A percentile compares a stretch with the other conserved stretches of the same genome.
phyloP scores from a whole-genome alignment of 345 rosid species.

The Camelina laxa region DNA sequence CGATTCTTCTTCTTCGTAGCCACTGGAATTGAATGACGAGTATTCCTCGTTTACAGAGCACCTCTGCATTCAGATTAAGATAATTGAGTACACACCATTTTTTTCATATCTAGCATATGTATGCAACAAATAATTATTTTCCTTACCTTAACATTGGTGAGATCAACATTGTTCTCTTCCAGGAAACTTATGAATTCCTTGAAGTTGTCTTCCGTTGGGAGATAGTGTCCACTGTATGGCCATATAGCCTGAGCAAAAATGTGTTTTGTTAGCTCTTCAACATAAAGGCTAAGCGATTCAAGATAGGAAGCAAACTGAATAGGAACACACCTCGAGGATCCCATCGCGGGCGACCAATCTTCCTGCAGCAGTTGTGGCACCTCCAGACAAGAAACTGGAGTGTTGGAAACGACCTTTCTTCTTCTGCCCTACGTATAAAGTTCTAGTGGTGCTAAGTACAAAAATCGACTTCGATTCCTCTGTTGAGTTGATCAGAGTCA shows the following conservation, averaged over 20 bases:
- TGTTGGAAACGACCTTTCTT: conserved; percentile 70
- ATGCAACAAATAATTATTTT: neutral
- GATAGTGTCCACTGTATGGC: conserved; percentile 81
- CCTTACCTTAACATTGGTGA: conserved; percentile 64
- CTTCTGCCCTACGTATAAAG: conserved; percentile 66
- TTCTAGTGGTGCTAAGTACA: conserved; percentile 68
- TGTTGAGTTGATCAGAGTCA: conserved; percentile 46
- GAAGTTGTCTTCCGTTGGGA: conserved; percentile 70
- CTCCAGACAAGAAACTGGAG: conserved; percentile 73
- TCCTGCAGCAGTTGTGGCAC: conserved; percentile 71
- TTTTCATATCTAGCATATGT: neutral
- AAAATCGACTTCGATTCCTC: conserved; percentile 70
- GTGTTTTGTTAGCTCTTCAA: neutral
- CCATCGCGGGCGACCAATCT: conserved; percentile 62
- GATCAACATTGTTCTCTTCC: conserved; percentile 60
- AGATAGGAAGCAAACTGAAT: neutral
- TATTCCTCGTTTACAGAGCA: conserved; percentile 60
- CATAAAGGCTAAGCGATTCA: neutral
- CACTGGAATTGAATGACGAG: conserved; percentile 42
- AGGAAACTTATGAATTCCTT: conserved; percentile 59
- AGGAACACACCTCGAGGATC: conserved; percentile 53
- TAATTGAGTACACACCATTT: conserved; percentile 15
- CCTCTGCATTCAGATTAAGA: conserved; percentile 48
- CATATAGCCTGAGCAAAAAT: conserved; percentile 54
- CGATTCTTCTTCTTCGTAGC: conserved; percentile 39